Evolutionary conservation across 1,139 yeast species (phyloP).

Genomic region (Yamadazyma triangularis): DNA sequence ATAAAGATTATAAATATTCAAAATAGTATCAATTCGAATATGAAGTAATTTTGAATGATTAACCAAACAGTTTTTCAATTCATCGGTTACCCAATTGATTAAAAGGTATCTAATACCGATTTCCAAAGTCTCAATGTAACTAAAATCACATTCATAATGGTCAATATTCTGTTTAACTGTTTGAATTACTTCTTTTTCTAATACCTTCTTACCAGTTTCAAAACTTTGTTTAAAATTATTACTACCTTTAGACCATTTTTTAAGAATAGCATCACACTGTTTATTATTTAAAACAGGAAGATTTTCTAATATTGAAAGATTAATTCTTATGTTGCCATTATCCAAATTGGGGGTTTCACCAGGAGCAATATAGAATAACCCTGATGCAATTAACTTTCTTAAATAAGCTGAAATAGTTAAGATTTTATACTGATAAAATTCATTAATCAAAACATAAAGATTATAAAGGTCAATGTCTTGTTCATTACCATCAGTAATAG

Average conservation of each 20-base stretch:
- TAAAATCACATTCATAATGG: conserved; percentile 14
- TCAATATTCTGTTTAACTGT: conserved; percentile 14
- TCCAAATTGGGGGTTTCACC: conserved; percentile 14
- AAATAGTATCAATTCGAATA: conserved; percentile 28
- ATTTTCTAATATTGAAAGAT: conserved; percentile 47
- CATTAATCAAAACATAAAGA: conserved; percentile 52
- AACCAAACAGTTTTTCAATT: conserved; percentile 26
- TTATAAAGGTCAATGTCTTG: conserved; percentile 20
- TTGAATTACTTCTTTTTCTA: conserved; percentile 22
- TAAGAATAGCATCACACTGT: conserved; percentile 47
- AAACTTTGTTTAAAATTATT: conserved; percentile 31
- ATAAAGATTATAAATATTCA: conserved; percentile 31
- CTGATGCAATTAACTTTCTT: conserved; percentile 77
- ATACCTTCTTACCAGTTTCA: conserved; percentile 23
- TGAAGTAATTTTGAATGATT: conserved; percentile 35
- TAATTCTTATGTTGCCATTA: conserved; percentile 33
- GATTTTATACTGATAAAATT: conserved; percentile 47
- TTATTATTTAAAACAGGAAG: conserved; percentile 50
- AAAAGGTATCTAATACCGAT: conserved; percentile 43
- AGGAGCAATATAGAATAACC: conserved; percentile 56
- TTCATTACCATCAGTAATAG: conserved; percentile 26
- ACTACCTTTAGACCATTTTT: conserved; percentile 31
- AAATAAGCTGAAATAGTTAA: conserved; percentile 65
- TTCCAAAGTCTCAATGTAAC: conserved; percentile 10
- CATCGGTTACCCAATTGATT: conserved; percentile 40